Conservation (phyloP, 2,329 filamentous ascomycete genomes). For the Aureobasidium sp. region DNA sequence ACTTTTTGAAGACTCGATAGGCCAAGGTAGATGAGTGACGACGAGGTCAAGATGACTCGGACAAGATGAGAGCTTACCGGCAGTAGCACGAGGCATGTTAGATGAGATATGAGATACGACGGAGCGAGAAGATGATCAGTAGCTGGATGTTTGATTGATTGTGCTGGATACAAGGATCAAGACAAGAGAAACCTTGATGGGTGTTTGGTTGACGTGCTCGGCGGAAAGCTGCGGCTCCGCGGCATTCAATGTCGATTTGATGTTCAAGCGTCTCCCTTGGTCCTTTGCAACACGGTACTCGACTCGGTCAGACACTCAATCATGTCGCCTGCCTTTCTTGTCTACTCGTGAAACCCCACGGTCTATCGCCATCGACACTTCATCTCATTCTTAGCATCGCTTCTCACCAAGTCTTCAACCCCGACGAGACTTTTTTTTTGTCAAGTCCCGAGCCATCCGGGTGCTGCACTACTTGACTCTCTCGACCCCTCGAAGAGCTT, state of each 20-base stretch:
- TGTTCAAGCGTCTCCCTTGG: not conserved
- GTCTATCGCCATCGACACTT: not conserved
- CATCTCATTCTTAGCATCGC: not conserved
- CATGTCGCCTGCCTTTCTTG: constrained; percentile 1
- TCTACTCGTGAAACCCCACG: not conserved
- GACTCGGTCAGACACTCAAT: not conserved
- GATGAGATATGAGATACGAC: not conserved
- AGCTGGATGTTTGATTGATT: not conserved
- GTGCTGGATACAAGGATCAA: too few relatives aligned
- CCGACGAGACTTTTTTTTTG: not conserved
- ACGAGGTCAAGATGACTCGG: not conserved
- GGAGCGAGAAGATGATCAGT: not conserved
- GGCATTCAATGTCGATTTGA: not conserved
- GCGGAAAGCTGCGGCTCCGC: not conserved
- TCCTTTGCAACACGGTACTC: not conserved
- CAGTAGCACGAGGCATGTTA: constrained; percentile 24
- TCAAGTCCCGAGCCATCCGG: not conserved
- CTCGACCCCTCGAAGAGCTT: not conserved
- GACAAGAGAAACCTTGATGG: not conserved
- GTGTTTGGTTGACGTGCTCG: not conserved
- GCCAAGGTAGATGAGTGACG: not conserved
- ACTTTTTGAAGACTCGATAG: too few relatives aligned
- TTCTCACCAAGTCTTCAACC: not conserved
- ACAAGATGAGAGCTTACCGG: constrained; percentile 17
- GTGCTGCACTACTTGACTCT: not conserved